phyloP scores from a whole-genome alignment of 2,329 filamentous ascomycete species.

The Aureobasidium sp. region DNA sequence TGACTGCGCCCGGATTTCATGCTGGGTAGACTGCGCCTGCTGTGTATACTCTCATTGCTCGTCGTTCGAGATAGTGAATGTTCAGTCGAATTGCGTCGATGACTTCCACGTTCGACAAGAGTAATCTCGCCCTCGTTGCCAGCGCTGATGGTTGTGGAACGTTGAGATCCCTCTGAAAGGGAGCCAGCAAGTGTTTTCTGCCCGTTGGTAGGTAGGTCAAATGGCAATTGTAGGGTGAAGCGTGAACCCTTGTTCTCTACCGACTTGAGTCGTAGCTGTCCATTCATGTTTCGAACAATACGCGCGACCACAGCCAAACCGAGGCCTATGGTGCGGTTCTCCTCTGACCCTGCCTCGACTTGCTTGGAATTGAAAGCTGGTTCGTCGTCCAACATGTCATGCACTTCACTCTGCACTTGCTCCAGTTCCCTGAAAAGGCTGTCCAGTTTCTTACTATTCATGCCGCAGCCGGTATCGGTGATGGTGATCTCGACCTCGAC shows the following conservation, averaged over 20 bases:
- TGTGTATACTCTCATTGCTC: constrained; percentile 42
- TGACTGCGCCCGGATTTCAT: constrained; percentile 33
- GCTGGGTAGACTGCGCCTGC: constrained; percentile 46
- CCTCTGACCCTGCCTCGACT: constrained; percentile 24
- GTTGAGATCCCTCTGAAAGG: not conserved
- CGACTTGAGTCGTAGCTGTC: constrained; percentile 76
- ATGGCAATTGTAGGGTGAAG: constrained; percentile 74
- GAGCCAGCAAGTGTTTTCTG: constrained; percentile 18
- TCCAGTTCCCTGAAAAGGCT: constrained; percentile 55
- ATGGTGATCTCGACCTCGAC: constrained; percentile 67
- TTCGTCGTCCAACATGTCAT: constrained; percentile 33
- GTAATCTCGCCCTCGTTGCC: constrained; percentile 22
- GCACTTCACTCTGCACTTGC: constrained; percentile 58
- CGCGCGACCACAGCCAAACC: constrained; percentile 84
- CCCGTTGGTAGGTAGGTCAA: constrained; percentile 52
- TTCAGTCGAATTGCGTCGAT: constrained; percentile 10
- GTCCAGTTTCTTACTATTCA: constrained; percentile 51
- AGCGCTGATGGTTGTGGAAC: constrained; percentile 20
- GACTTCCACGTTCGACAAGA: not conserved
- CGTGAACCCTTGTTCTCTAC: constrained; percentile 75
- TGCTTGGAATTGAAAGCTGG: constrained; percentile 27
- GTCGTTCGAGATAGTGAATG: constrained; percentile 25
- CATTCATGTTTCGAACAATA: constrained; percentile 83
- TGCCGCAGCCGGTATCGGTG: constrained; percentile 66
- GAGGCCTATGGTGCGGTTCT: constrained; percentile 59